Base-by-base conservation (phyloP, 441 rosid genomes). In the Euphorbia celastroides region DNA sequence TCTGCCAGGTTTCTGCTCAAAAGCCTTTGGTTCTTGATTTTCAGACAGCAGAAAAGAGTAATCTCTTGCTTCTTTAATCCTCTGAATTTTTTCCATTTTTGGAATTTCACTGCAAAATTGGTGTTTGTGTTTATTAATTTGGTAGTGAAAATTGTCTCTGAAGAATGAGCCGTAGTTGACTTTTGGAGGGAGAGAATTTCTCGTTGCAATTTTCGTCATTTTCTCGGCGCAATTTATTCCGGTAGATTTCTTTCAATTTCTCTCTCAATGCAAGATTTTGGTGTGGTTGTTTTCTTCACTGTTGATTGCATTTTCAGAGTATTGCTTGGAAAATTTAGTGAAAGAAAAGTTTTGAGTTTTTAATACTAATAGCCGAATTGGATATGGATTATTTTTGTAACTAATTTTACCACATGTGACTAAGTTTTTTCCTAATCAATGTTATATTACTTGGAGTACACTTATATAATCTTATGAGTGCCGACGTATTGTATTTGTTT, bases 61-160 rank as follows among this genome's bases (percentile, higher is more conserved):
- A 19, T 70, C 73, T 63, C 73, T 62, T 62, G 63, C 4, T 48
- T 56, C 36, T 5, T 30, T 25, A 12, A 52, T 7, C 9, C 30
- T 54, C 19, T 28, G 57, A 7, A 28, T 22, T 30, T 61, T 52
- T 2, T 17, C 2, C 23, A 0, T n/a, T 0, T 13, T 30, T 30
- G 0, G 11, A 13, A 9, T 58, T 51, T 32, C 0, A 6, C 16
- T 1, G 31, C 16, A 12, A 46, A n/a, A 3, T 50, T 51, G 46
- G 23, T 19, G 57, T 58, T 25, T 46, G 28, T 9, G 46, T 30
- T 3, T 14, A 41, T 4, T 13, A 57, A n/a, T 26, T 25, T 41
- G 10, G 23, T 22, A 0, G 70, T 5, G 19, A n/a, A 42, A 27
- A 12, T 23, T 31, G 60, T 11, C 17, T 11, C 31, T 22, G 60